These are phyloP conservation scores for Aristolochia contorta DNA, from an alignment of 164 flowering plant species.

Conservation along the genomic window DNA sequence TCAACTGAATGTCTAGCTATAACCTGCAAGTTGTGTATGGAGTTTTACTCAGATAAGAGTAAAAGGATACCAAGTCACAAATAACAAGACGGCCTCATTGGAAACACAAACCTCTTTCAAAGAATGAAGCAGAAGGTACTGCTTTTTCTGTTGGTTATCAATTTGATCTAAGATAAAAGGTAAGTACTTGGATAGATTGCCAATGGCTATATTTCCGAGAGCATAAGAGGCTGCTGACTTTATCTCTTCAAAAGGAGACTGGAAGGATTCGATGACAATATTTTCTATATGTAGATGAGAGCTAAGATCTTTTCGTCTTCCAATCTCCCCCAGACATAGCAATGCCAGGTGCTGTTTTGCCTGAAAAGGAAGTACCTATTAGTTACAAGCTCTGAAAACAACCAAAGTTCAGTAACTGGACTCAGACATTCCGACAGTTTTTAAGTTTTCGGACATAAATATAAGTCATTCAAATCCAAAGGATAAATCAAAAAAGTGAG, in stretches of 20 bases:
- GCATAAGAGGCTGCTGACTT: slow-evolving; percentile 99
- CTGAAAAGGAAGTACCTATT: slow-evolving; percentile 23
- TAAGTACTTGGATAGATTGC: slow-evolving; percentile 81
- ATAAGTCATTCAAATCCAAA: no score
- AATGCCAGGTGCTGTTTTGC: slow-evolving; percentile 91
- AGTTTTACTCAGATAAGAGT: neutral
- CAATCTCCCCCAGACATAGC: slow-evolving; percentile 96
- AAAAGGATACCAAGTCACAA: neutral
- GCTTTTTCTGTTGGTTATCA: slow-evolving; percentile 98
- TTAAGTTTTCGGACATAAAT: no score
- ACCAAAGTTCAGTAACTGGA: no score
- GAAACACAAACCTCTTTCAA: slow-evolving; percentile 68
- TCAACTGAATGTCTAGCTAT: slow-evolving; percentile 95
- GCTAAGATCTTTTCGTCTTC: slow-evolving; percentile 90
- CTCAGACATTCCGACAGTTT: no score
- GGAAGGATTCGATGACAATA: slow-evolving; percentile 92
- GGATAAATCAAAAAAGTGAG: no score
- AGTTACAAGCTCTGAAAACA: neutral
- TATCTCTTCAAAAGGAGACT: slow-evolving; percentile 96
- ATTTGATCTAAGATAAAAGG: slow-evolving; percentile 97
- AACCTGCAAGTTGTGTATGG: slow-evolving; percentile 42
- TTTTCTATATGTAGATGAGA: slow-evolving; percentile 76
- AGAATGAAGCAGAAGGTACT: slow-evolving; percentile 92
- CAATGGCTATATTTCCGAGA: slow-evolving; percentile 97
- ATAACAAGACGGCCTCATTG: neutral